Percentiles rank a stretch among this genome's conserved stretches.
Evolutionary conservation across 441 rosid genomes (phyloP).

Genomic region (Biscutella laevigata): DNA sequence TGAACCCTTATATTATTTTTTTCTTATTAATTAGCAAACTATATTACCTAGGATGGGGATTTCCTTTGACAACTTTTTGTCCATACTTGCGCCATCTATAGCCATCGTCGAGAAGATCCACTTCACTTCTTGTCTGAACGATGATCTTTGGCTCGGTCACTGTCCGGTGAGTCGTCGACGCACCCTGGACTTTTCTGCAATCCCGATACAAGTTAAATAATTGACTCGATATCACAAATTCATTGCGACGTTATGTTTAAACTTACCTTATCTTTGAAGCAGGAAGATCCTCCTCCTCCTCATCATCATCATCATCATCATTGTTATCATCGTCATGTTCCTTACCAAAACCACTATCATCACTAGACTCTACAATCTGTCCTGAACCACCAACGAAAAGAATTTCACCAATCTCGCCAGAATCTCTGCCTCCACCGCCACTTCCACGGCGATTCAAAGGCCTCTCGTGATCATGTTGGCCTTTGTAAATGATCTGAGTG

Average conservation of each 20-base stretch:
- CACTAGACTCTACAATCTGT: constrained; percentile 40
- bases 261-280: constrained; percentile 45
- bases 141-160: constrained; percentile 51
- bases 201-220: neutral
- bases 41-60: constrained; percentile 57
- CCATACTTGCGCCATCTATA: constrained; percentile 68
- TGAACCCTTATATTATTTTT: too few species aligned
- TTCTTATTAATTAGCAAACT: too few species aligned
- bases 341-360: constrained; percentile 52
- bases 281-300: constrained; percentile 35
- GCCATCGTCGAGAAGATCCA: constrained; percentile 65
- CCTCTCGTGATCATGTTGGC: constrained; percentile 51
- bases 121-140: constrained; percentile 64
- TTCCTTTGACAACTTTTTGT: constrained; percentile 68
- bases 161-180: constrained; percentile 36
- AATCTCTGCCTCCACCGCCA: constrained; percentile 40
- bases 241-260: too few species aligned
- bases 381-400: constrained; percentile 33
- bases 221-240: neutral
- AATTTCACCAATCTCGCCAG: constrained; percentile 32
- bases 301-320: constrained; percentile 33
- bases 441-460: constrained; percentile 51
- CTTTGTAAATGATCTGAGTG: constrained; percentile 63
- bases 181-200: constrained; percentile 38
- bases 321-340: too few species aligned